Conservation (phyloP, 345 rosid genomes). For the Hirschfeldia incana region DNA sequence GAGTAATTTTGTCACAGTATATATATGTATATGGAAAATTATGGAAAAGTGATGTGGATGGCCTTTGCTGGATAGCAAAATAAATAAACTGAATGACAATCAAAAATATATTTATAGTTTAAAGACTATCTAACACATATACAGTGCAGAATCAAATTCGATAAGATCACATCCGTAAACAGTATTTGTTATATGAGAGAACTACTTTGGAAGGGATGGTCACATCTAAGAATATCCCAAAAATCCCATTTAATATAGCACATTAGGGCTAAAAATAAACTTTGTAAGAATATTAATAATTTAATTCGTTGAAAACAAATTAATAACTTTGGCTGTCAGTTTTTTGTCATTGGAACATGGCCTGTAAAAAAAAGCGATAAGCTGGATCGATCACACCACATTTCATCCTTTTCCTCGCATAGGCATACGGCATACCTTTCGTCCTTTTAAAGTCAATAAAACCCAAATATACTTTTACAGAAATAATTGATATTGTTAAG, state of each 20-base stretch:
- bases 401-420: neutral
- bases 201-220: constrained; percentile 5
- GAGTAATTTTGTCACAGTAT: neutral
- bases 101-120: neutral
- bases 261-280: constrained; percentile 67
- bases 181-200: neutral
- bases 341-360: constrained; percentile 40
- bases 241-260: neutral
- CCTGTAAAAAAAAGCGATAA: too few relatives aligned
- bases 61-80: constrained; percentile 7
- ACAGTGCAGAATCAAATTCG: neutral
- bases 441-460: constrained; percentile 52
- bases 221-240: neutral
- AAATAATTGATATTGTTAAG: constrained; percentile 37
- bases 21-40: neutral
- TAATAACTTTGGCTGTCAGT: constrained; percentile 50
- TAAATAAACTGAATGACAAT: neutral
- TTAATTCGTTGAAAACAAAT: constrained; percentile 44
- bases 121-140: neutral
- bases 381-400: too few relatives aligned
- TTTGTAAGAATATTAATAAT: constrained; percentile 49
- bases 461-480: constrained; percentile 27
- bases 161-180: neutral
- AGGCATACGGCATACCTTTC: constrained; percentile 36
- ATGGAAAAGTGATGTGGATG: neutral